Evolutionary conservation across 139 green algal genomes (phyloP).

Genomic region (Gonium pectorale): DNA sequence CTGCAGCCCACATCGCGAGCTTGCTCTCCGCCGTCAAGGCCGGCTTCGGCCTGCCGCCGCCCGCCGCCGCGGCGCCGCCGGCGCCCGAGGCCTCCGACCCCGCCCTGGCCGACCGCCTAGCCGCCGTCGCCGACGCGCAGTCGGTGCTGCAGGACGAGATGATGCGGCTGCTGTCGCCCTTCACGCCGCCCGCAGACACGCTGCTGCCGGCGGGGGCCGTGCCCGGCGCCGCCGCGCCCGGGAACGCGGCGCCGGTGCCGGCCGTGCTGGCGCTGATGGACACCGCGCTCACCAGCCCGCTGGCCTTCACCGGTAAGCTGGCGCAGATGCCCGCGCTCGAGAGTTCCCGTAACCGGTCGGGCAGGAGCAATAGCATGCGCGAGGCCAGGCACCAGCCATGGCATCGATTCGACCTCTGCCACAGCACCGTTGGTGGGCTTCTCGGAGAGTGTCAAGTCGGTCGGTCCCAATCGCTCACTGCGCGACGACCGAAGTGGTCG

Average conservation of each 20-base stretch:
- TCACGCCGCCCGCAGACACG: not conserved
- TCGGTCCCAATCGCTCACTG: too few species aligned
- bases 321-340: too few species aligned
- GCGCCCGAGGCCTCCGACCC: not conserved
- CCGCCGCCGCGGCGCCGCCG: not conserved
- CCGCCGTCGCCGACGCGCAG: constrained; percentile 9
- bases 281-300: not conserved
- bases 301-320: constrained; percentile 20
- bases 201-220: not conserved
- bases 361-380: too few species aligned
- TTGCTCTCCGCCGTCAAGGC: constrained; percentile 2
- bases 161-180: not conserved
- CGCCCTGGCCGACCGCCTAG: not conserved
- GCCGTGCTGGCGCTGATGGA: not conserved
- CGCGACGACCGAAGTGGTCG: too few species aligned
- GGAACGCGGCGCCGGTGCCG: not conserved
- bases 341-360: too few species aligned
- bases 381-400: too few species aligned
- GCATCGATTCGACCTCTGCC: too few species aligned
- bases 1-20: not conserved
- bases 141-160: not conserved
- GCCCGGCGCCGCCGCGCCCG: not conserved
- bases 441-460: too few species aligned
- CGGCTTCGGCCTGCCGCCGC: not conserved
- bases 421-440: too few species aligned